A percentile compares a stretch with the other conserved stretches of the same genome.
These are phyloP conservation scores for Ceratocystis papillata DNA, from an alignment of 2,329 filamentous ascomycete species.

Conservation along the genomic window DNA sequence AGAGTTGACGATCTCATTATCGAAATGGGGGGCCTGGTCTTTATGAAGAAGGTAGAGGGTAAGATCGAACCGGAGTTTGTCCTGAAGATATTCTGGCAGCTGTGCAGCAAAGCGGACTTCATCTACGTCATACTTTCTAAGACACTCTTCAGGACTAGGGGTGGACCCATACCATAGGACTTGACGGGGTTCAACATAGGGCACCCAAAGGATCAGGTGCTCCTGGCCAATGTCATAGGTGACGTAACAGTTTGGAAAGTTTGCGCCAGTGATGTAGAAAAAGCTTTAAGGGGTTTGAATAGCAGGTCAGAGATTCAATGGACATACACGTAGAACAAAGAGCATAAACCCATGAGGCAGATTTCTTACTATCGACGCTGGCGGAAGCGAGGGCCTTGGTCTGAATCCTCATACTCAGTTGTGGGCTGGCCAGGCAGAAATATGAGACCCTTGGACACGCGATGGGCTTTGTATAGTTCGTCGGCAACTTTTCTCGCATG, in stretches of 20 bases:
- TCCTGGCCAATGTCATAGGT: slow-evolving; percentile 51
- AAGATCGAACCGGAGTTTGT: slow-evolving; percentile 30
- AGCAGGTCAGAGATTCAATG: slow-evolving; percentile 18
- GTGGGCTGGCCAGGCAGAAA: slow-evolving; percentile 45
- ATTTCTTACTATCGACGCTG: slow-evolving; percentile 47
- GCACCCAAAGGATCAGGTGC: slow-evolving; percentile 61
- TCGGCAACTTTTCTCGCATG: slow-evolving; percentile 48
- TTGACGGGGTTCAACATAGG: slow-evolving; percentile 51
- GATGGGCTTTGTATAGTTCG: slow-evolving; percentile 34
- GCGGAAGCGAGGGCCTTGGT: slow-evolving; percentile 45
- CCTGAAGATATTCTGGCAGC: slow-evolving; percentile 39
- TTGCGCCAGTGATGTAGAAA: slow-evolving; percentile 46
- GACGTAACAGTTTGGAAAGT: slow-evolving; percentile 45
- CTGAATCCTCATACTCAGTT: slow-evolving; percentile 46
- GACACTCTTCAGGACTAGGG: slow-evolving; percentile 50
- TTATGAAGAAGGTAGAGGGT: slow-evolving; percentile 39
- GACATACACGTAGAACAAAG: not conserved
- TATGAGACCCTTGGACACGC: slow-evolving; percentile 41
- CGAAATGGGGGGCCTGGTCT: slow-evolving; percentile 34
- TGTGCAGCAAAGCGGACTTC: slow-evolving; percentile 52
- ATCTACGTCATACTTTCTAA: slow-evolving; percentile 56
- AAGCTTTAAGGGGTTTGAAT: slow-evolving; percentile 36
- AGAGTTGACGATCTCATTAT: slow-evolving; percentile 32
- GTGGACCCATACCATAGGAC: slow-evolving; percentile 55
- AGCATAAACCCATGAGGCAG: not conserved